Evolutionary conservation across 345 rosid species (phyloP).

Genomic region (Kernera saxatilis): DNA sequence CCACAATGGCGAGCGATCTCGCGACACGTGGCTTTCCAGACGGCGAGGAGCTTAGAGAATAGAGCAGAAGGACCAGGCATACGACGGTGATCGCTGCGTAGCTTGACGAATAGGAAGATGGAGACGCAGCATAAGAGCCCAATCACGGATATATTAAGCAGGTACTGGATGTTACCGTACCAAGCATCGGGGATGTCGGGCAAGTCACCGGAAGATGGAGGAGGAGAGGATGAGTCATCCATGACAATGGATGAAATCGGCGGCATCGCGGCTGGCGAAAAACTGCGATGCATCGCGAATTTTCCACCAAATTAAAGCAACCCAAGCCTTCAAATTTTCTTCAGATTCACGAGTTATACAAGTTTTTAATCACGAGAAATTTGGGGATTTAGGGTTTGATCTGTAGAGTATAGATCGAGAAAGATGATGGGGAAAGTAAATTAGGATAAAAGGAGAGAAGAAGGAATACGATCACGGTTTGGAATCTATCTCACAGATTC

Average conservation of each 20-base stretch:
- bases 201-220: slow-evolving; percentile 42
- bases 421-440: background rate
- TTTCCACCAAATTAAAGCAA: background rate
- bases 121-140: slow-evolving; percentile 80
- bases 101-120: slow-evolving; percentile 87
- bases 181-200: slow-evolving; percentile 54
- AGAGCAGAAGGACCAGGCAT: slow-evolving; percentile 80
- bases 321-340: background rate
- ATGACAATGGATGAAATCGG: slow-evolving; percentile 13
- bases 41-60: slow-evolving; percentile 75
- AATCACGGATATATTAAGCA: slow-evolving; percentile 74
- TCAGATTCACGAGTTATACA: background rate
- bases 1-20: slow-evolving; percentile 94
- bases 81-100: slow-evolving; percentile 88
- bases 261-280: slow-evolving; percentile 23
- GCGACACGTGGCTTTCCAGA: slow-evolving; percentile 86
- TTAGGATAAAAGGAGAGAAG: background rate
- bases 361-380: background rate
- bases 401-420: slow-evolving; percentile 5
- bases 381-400: slow-evolving; percentile 26
- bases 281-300: slow-evolving; percentile 23
- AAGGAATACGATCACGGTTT: background rate
- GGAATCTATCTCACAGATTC: slow-evolving; percentile 3
- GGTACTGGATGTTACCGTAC: slow-evolving; percentile 93
- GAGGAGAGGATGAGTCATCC: slow-evolving; percentile 31